Evolutionary conservation across 768 basidiomycete species (phyloP).

Genomic region (Psilocybe subaeruginosa): DNA sequence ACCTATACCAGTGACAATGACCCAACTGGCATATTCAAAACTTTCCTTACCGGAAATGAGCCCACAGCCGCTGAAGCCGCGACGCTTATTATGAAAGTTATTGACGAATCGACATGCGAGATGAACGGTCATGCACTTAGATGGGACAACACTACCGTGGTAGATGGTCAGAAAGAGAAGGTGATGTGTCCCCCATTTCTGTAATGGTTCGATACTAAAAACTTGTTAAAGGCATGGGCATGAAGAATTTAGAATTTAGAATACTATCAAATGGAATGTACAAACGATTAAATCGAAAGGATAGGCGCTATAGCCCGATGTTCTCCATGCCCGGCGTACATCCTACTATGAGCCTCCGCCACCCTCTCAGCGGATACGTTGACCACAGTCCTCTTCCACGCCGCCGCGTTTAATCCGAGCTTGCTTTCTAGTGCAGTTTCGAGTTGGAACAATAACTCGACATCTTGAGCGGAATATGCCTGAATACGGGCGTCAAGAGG

Average conservation of each 20-base stretch:
- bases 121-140: background rate
- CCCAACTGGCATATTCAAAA: background rate
- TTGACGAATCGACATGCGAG: background rate
- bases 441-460: slow-evolving; percentile 28
- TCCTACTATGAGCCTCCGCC: slow-evolving; percentile 14
- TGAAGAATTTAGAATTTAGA: no score
- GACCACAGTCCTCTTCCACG: slow-evolving; percentile 15
- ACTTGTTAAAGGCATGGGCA: no score
- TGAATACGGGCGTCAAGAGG: slow-evolving; percentile 27
- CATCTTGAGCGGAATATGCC: slow-evolving; percentile 33
- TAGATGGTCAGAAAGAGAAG: background rate
- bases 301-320: slow-evolving; percentile 21
- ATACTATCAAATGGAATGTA: no score
- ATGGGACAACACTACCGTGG: background rate
- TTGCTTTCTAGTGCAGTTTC: slow-evolving; percentile 16
- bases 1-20: background rate
- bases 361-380: slow-evolving; percentile 16
- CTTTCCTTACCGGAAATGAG: background rate
- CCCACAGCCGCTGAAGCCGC: background rate
- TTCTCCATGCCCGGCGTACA: slow-evolving; percentile 9
- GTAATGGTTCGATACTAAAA: no score
- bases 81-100: background rate
- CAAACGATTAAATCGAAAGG: slow-evolving; percentile 3
- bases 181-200: no score
- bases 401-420: slow-evolving; percentile 8